Percentiles rank a stretch among this genome's conserved stretches.
phyloP scores from a whole-genome alignment of 805 yeast genomes.

The Kuraishia ogatae region DNA sequence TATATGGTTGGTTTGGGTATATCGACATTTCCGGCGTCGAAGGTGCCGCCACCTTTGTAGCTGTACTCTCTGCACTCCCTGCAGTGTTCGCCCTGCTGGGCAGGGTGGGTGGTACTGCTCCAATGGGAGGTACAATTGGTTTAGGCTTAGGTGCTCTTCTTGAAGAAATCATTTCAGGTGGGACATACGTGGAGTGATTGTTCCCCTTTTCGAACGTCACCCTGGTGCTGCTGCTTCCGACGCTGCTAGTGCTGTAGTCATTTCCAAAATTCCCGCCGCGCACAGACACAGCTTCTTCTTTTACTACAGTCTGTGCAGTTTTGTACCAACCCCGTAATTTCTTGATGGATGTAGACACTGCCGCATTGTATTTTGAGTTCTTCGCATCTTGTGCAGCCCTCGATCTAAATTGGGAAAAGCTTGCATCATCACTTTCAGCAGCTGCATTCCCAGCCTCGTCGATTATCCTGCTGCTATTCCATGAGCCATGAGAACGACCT shows the following conservation, averaged over 20 bases:
- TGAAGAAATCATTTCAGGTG: slow-evolving; percentile 64
- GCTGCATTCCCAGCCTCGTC: background rate
- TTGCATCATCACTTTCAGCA: background rate
- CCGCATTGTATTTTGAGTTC: slow-evolving; percentile 5
- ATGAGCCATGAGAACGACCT: slow-evolving; percentile 13
- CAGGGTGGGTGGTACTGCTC: background rate
- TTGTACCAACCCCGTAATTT: slow-evolving; percentile 55
- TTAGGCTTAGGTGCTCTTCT: slow-evolving; percentile 26
- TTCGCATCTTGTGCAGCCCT: background rate
- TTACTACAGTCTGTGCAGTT: slow-evolving; percentile 4
- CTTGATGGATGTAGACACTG: slow-evolving; percentile 37
- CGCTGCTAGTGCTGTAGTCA: no score
- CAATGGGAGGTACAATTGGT: slow-evolving; percentile 5
- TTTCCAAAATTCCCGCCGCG: slow-evolving; percentile 4
- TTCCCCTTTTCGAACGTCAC: background rate
- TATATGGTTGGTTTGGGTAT: background rate
- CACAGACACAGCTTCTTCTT: background rate
- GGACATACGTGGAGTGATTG: slow-evolving; percentile 13
- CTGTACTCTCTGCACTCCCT: background rate
- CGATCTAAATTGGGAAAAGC: background rate
- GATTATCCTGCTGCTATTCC: background rate
- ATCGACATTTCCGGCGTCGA: background rate
- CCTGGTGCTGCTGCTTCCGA: slow-evolving; percentile 6
- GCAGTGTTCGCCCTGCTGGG: background rate
- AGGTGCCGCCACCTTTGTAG: background rate